These are phyloP conservation scores for Daldinia concentrica DNA, from an alignment of 495 filamentous ascomycete genomes.

Conservation along the genomic window DNA sequence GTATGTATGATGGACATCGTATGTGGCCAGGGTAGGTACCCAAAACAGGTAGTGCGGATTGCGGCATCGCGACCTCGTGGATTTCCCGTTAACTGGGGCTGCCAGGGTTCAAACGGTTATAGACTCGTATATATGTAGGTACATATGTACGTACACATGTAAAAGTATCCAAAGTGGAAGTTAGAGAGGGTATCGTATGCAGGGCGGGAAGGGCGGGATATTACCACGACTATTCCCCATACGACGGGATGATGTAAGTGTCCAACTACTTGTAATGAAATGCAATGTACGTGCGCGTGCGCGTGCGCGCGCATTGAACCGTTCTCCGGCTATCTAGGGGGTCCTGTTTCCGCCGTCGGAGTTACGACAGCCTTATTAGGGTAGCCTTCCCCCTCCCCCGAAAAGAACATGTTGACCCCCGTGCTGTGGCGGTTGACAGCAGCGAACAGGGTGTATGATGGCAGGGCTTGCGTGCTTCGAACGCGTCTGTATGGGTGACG, in stretches of 20 bases:
- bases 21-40: slow-evolving; percentile 1
- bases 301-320: slow-evolving; percentile 36
- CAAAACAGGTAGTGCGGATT: slow-evolving; percentile 17
- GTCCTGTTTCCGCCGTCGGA: slow-evolving; percentile 30
- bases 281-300: slow-evolving; percentile 32
- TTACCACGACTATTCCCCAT: slow-evolving; percentile 31
- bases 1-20: neutral
- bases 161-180: neutral
- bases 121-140: slow-evolving; percentile 20
- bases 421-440: slow-evolving; percentile 41
- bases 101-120: slow-evolving; percentile 22
- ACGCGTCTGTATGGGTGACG: slow-evolving; percentile 38
- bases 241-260: slow-evolving; percentile 43
- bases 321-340: slow-evolving; percentile 30
- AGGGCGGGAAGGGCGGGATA: slow-evolving; percentile 41
- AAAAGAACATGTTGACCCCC: slow-evolving; percentile 27
- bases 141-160: slow-evolving; percentile 27
- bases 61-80: slow-evolving; percentile 39
- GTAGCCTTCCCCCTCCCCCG: slow-evolving; percentile 18
- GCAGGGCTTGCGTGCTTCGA: slow-evolving; percentile 35
- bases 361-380: slow-evolving; percentile 38
- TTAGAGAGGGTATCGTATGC: slow-evolving; percentile 17
- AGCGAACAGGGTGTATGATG: slow-evolving; percentile 23
- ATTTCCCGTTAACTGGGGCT: slow-evolving; percentile 30
- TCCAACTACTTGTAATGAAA: slow-evolving; percentile 11